Percentiles rank a stretch among this genome's conserved stretches.
Evolutionary conservation across 805 yeast species (phyloP).

Genomic region (Candida awuae): DNA sequence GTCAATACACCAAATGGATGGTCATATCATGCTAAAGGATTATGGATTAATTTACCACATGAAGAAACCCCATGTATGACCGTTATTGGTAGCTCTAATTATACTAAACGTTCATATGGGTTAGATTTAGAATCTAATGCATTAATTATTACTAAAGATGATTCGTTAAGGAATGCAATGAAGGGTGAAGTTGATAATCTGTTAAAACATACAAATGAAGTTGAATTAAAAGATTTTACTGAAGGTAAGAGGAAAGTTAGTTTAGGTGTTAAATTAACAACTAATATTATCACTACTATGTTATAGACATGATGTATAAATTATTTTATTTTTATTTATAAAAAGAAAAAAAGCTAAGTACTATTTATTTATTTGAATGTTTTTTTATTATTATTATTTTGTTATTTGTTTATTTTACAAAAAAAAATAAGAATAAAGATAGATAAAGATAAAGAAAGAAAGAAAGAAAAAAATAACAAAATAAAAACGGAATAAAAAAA

Average conservation of each 20-base stretch:
- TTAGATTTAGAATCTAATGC: constrained; percentile 88
- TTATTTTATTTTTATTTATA: not conserved
- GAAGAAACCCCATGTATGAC: constrained; percentile 61
- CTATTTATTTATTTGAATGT: too few relatives aligned
- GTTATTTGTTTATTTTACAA: too few relatives aligned
- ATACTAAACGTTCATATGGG: constrained; percentile 81
- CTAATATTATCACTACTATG: constrained; percentile 53
- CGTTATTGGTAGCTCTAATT: constrained; percentile 87
- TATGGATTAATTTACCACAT: constrained; percentile 66
- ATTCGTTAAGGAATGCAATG: constrained; percentile 49
- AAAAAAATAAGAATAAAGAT: too few relatives aligned
- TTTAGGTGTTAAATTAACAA: constrained; percentile 56
- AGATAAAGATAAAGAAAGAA: too few relatives aligned
- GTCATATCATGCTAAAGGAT: constrained; percentile 97
- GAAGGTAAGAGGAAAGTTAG: constrained; percentile 55
- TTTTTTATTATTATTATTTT: too few relatives aligned
- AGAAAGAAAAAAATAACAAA: too few relatives aligned
- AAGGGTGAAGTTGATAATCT: constrained; percentile 56
- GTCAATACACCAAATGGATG: constrained; percentile 81
- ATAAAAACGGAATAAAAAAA: too few relatives aligned
- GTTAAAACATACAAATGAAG: constrained; percentile 40
- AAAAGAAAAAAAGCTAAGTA: too few relatives aligned
- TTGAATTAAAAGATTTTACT: constrained; percentile 55
- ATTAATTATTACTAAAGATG: constrained; percentile 63
- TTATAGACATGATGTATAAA: constrained; percentile 23